Evolutionary conservation across 108 stramenopile genomes (phyloP), one percentile per base, ranked within the genome.

Genomic region (Skeletonema marinoi): DNA sequence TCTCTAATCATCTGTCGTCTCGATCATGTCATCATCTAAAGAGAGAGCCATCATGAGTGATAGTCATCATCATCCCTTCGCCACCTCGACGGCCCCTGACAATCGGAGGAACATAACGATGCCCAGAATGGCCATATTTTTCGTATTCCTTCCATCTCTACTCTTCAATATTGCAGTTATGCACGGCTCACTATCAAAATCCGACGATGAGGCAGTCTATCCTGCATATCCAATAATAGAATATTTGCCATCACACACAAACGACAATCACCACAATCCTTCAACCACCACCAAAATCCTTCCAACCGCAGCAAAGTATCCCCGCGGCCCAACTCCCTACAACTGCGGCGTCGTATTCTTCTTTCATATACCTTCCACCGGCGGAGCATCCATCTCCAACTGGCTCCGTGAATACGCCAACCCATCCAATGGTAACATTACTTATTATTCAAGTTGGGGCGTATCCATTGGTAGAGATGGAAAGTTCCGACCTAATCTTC

Each of bases 351-450:
- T 73, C 6, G 63, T 73, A 33, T 74, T 74, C 73, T 74, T 74
- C 73, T 74, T 48, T n/a, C 73, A 74, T 46, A 74, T 74, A 6
- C 64, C 73, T 0, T 65, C 30, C 64, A 74, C 73, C 13, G 73
- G 73, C 2, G 73, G 73, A 13, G 64, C 73, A 56, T 74, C 73
- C 51, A 74, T 74, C 11, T 48, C 62, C 46, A 10, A 19, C 19
- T 74, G 73, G 73, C 51, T 73, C 7, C 36, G 25, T 32, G 50
- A 50, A 60, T 64, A 64, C 60, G 19, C 41, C 32, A 11, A 9
- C 10, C 72, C 72, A 13, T 8, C 39, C 32, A 41, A 50, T 25
- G 73, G 63, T 2, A 65, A 64, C 29, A n/a, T 51, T 25, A 65
- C 46, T 25, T 74, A 50, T 35, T 74, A 65, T 36, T 31, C 50